phyloP scores from a whole-genome alignment of 768 basidiomycete genomes.

The Lactarius quietus region DNA sequence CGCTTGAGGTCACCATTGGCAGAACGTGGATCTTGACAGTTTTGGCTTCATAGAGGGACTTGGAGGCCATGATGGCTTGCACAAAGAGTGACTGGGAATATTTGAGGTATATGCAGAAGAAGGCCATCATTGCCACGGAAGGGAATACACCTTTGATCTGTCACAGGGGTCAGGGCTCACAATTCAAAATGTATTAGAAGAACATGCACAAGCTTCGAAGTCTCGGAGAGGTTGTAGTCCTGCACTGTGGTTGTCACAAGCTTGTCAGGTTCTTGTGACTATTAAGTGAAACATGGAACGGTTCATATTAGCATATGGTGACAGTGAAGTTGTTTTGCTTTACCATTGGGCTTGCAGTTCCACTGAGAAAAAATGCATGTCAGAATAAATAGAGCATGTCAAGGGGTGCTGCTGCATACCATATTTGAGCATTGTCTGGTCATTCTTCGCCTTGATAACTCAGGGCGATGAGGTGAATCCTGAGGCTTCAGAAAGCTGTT shows the following conservation, averaged over 20 bases:
- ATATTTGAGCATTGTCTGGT: constrained; percentile 94
- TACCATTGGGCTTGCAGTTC: constrained; percentile 74
- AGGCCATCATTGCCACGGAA: no score
- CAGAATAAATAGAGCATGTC: no score
- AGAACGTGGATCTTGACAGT: constrained; percentile 77
- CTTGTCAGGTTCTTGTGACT: constrained; percentile 64
- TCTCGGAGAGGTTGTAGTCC: constrained; percentile 91
- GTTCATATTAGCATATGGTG: background rate
- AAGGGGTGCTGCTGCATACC: constrained; percentile 52
- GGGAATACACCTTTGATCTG: no score
- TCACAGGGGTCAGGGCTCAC: constrained; percentile 39
- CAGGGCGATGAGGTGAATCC: no score
- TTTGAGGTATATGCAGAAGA: no score
- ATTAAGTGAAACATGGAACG: constrained; percentile 1
- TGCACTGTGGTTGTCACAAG: constrained; percentile 85
- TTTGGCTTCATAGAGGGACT: constrained; percentile 85
- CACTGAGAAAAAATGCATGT: no score
- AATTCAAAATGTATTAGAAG: constrained; percentile 28
- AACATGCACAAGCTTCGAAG: constrained; percentile 67
- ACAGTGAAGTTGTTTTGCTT: background rate
- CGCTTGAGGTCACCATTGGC: constrained; percentile 86
- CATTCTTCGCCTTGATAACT: constrained; percentile 95
- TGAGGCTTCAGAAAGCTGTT: no score
- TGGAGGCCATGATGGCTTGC: constrained; percentile 92
- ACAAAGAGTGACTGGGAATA: constrained; percentile 96